Base-by-base conservation (phyloP, 768 basidiomycete species). In the Boletus reticuloceps region DNA sequence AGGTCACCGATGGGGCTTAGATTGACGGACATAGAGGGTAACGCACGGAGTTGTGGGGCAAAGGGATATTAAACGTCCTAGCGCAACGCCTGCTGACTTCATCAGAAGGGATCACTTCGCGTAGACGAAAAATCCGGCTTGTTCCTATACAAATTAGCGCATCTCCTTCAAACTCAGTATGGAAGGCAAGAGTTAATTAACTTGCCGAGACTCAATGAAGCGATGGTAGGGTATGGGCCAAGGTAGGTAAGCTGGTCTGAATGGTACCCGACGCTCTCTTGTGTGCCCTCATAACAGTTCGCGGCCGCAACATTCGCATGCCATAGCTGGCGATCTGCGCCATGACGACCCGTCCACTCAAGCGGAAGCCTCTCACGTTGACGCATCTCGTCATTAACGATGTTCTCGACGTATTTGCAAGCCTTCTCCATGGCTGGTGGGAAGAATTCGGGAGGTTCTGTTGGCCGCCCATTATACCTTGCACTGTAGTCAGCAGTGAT, bases 191-290 rank as follows among this genome's bases (percentile, higher is more conserved):
- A 38, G 16, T 16, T 39, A 36, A 36, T 39, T 0, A 27, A 61
- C 79, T 59, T 50, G 85, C 90, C 90, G 13, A 93, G 79, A 66
- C 89, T 91, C 47, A 93, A 69, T 12, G 90, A 92, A 11, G 91
- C 91, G 60, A 93, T 93, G 1, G 91, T 92, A 6, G 89, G 85
- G 69, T 86, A 91, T 14, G 91, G 91, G 11, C 91, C 91, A 8
- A 93, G 75, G 71, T 88, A 86, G 1, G 90, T 90, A 51, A 90
- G 69, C 51, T 88, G 87, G 68, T 93, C 91, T 5, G 90, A 85
- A 66, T 93, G 91, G 64, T 81, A 85, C 0, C 91, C 91, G 4
- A 93, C 91, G 47, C 84, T 83, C 68, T 91, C 90, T 64, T 86
- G 85, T 37, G 80, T 79, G n/a, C 90, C 90, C 65, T 86, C 82